phyloP scores from a whole-genome alignment of 768 basidiomycete genomes.

The Leucosporidium yakuticum region DNA sequence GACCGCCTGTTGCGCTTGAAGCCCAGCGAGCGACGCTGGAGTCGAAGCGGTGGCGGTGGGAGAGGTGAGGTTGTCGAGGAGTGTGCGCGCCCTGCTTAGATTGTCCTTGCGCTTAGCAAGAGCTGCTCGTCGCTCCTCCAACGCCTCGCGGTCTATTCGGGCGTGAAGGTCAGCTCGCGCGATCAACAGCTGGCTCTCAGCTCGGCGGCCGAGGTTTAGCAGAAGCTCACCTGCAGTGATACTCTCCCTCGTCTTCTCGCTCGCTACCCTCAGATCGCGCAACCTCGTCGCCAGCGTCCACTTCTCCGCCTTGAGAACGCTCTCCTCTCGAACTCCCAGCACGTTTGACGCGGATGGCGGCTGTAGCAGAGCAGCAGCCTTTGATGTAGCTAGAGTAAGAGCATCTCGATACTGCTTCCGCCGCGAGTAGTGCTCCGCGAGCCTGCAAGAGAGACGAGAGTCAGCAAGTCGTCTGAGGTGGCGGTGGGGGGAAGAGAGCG shows the following conservation, averaged over 20 bases:
- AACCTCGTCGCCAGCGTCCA: constrained; percentile 15
- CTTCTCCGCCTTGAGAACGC: constrained; percentile 23
- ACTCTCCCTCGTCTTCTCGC: neutral
- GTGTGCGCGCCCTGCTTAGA: constrained; percentile 18
- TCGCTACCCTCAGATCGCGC: constrained; percentile 10
- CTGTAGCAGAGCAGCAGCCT: constrained; percentile 14
- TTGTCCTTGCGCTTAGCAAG: constrained; percentile 14
- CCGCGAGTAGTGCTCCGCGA: constrained; percentile 15
- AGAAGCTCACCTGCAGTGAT: neutral
- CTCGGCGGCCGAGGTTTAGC: neutral
- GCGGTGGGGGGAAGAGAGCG: too few relatives aligned
- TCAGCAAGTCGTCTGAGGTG: neutral
- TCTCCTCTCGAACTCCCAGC: constrained; percentile 17
- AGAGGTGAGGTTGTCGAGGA: constrained; percentile 8
- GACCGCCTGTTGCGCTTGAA: neutral
- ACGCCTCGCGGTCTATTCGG: neutral
- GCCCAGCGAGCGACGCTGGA: neutral
- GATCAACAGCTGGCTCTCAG: too few relatives aligned
- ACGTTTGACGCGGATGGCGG: neutral
- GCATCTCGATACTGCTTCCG: constrained; percentile 12
- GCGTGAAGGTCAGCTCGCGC: constrained; percentile 1
- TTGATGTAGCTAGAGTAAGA: constrained; percentile 15
- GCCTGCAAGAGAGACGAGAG: neutral
- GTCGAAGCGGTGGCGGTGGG: neutral
- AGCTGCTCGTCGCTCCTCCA: neutral